Conservation (phyloP, 495 filamentous ascomycete species). For the Trypethelium eluteriae region DNA sequence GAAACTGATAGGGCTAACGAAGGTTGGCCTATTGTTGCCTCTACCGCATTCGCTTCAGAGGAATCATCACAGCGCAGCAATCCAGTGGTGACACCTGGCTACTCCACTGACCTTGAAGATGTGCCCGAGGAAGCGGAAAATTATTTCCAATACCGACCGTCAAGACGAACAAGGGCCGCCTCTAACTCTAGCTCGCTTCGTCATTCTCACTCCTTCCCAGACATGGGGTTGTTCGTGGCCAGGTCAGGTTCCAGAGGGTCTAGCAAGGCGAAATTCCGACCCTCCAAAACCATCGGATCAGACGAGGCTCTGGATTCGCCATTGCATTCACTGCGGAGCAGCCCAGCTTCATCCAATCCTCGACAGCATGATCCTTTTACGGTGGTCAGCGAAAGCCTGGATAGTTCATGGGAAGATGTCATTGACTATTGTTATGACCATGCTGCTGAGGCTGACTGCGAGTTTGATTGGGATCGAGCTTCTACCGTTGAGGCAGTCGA, state of each 20-base stretch:
- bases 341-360: constrained; percentile 17
- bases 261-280: neutral
- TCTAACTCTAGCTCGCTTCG: constrained; percentile 12
- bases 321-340: neutral
- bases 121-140: constrained; percentile 69
- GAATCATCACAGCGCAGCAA: constrained; percentile 40
- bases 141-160: constrained; percentile 22
- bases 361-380: constrained; percentile 1
- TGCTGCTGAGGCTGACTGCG: constrained; percentile 78
- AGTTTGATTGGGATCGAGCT: constrained; percentile 70
- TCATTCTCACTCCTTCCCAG: constrained; percentile 18
- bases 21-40: constrained; percentile 24
- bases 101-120: constrained; percentile 49
- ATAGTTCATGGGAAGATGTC: constrained; percentile 81
- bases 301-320: neutral
- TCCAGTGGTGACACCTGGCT: constrained; percentile 27
- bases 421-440: constrained; percentile 94
- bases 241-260: neutral
- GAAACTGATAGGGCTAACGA: constrained; percentile 27
- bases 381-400: constrained; percentile 34
- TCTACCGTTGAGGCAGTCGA: constrained; percentile 6
- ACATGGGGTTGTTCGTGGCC: too few relatives aligned
- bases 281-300: neutral
- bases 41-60: constrained; percentile 44
- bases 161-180: constrained; percentile 10